Conservation (phyloP, 805 yeast species). For the Cyberlindnera nakhonratchasimensis region DNA sequence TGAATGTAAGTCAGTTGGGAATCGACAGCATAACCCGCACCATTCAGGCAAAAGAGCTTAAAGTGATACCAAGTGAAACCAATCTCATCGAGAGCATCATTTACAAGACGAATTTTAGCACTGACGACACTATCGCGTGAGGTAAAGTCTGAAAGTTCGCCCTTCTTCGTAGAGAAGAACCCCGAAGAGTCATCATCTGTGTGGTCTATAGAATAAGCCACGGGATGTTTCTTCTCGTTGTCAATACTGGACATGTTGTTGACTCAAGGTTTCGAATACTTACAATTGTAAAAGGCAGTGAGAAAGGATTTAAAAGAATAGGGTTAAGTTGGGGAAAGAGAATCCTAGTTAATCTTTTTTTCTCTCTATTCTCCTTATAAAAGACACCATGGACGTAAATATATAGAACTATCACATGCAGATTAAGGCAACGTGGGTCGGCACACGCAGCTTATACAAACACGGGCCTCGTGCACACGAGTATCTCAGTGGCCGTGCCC, state of each 20-base stretch:
- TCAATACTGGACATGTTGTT: background rate
- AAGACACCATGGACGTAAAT: too few species aligned
- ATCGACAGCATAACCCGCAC: conserved; percentile 50
- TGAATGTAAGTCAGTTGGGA: conserved; percentile 46
- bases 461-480: too few species aligned
- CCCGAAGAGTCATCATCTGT: background rate
- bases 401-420: too few species aligned
- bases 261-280: too few species aligned
- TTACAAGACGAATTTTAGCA: conserved; percentile 40
- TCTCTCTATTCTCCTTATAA: too few species aligned
- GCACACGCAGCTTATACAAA: too few species aligned
- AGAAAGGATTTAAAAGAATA: too few species aligned
- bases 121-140: conserved; percentile 28
- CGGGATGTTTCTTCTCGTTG: conserved; percentile 3
- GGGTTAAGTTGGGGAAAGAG: too few species aligned
- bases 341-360: too few species aligned
- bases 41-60: conserved; percentile 44
- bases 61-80: conserved; percentile 55
- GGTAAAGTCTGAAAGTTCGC: conserved; percentile 17
- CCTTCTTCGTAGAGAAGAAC: conserved; percentile 8
- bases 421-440: too few species aligned
- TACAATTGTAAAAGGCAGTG: too few species aligned
- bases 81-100: conserved; percentile 54
- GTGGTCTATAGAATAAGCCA: background rate
- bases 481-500: too few species aligned